phyloP scores from a whole-genome alignment of 2,329 filamentous ascomycete genomes.

The Pseudogymnoascus sp. region DNA sequence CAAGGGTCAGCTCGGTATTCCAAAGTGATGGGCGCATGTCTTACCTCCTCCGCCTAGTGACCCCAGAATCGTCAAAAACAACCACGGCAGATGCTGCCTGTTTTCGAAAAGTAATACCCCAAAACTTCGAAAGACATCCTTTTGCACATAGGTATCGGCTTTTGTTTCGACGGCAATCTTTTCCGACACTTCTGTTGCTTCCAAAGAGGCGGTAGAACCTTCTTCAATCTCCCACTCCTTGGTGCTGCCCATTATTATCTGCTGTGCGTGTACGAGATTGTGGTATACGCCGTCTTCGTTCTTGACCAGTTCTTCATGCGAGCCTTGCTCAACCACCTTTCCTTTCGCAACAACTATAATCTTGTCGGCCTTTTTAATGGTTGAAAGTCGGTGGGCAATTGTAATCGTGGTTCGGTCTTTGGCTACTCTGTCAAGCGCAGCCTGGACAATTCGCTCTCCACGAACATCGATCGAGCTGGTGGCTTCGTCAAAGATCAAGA shows the following conservation, averaged over 20 bases:
- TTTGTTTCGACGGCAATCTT: constrained; percentile 15
- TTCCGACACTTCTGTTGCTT: constrained; percentile 27
- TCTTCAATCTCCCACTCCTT: constrained; percentile 16
- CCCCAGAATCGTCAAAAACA: constrained; percentile 41
- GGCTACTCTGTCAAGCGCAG: constrained; percentile 46
- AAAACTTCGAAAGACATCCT: constrained; percentile 43
- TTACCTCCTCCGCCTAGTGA: constrained; percentile 21
- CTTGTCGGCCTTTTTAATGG: constrained; percentile 67
- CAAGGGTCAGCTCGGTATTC: background rate
- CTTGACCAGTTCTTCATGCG: constrained; percentile 61
- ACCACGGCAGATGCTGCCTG: constrained; percentile 40
- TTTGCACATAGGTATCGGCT: constrained; percentile 27
- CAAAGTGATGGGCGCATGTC: background rate
- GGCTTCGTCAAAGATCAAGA: constrained; percentile 70
- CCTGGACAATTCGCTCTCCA: constrained; percentile 42
- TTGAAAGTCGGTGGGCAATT: constrained; percentile 62
- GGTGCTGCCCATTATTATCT: constrained; percentile 41
- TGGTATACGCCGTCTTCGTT: constrained; percentile 56
- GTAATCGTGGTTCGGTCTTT: constrained; percentile 52
- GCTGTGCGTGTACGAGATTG: constrained; percentile 56
- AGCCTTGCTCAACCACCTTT: constrained; percentile 63
- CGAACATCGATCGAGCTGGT: constrained; percentile 58
- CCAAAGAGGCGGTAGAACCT: constrained; percentile 28
- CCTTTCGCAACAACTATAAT: constrained; percentile 72
- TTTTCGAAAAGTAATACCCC: constrained; percentile 51